Evolutionary conservation across 225 moss, liverwort and hornwort genomes (phyloP).

Genomic region (Pleurozium schreberi): DNA sequence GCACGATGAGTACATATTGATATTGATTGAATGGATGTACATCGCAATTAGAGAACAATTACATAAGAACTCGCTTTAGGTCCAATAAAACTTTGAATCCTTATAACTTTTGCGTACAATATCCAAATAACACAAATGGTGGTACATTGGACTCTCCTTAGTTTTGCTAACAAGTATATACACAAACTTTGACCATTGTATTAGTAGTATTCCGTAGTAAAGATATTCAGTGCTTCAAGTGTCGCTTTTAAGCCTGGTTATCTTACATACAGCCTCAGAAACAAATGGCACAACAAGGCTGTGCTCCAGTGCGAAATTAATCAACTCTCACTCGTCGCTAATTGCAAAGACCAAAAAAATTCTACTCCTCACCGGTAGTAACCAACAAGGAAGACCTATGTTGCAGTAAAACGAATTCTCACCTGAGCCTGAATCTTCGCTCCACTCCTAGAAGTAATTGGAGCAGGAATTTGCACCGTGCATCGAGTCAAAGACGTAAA

Average conservation of each 20-base stretch:
- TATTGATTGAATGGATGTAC: not conserved
- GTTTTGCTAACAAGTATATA: not conserved
- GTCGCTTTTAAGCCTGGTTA: too few species aligned
- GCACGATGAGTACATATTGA: not conserved
- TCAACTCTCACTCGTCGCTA: not conserved
- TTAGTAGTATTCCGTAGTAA: too few species aligned
- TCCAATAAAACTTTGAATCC: not conserved
- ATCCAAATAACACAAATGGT: not conserved
- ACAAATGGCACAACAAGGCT: too few species aligned
- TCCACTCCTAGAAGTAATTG: constrained; percentile 31
- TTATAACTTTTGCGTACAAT: not conserved
- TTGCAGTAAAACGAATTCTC: not conserved
- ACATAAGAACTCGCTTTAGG: not conserved
- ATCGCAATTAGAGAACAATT: too few species aligned
- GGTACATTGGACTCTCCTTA: too few species aligned
- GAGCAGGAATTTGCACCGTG: constrained; percentile 11
- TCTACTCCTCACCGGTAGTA: not conserved
- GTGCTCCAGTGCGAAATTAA: too few species aligned
- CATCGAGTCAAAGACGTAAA: not conserved
- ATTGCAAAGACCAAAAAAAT: not conserved
- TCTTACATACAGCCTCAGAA: too few species aligned
- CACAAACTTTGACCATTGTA: too few species aligned
- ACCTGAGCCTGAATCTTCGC: constrained; percentile 55
- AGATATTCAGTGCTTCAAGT: not conserved
- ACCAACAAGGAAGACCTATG: not conserved